A percentile compares a stretch with the other conserved stretches of the same genome.
Conservation (phyloP, 129 eudicot species). For the Saposhnikovia divaricata region DNA sequence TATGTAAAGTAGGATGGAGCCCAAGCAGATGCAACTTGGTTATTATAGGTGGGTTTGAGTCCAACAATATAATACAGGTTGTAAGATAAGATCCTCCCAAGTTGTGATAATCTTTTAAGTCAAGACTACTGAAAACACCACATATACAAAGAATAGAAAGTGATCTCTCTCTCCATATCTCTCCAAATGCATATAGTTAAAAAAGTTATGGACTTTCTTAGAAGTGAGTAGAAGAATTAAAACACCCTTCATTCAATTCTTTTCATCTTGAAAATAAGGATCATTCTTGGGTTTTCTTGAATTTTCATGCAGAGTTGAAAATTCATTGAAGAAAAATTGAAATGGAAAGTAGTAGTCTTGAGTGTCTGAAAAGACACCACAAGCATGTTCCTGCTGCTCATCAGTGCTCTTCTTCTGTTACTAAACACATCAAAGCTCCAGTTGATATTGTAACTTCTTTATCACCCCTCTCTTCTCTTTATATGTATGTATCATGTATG, state of each 20-base stretch:
- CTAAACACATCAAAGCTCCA: constrained; percentile 67
- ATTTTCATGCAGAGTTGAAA: not conserved
- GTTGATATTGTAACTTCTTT: constrained; percentile 39
- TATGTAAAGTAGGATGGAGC: not conserved
- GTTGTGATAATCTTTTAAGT: not conserved
- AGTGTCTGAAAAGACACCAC: constrained; percentile 41
- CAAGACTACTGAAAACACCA: not conserved
- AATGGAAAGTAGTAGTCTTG: constrained; percentile 27
- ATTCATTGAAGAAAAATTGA: not conserved
- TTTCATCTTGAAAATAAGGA: too few relatives aligned
- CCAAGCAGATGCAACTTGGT: not conserved
- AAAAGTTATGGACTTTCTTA: not conserved
- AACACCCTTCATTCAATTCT: not conserved
- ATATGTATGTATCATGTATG: not conserved
- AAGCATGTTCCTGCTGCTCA: constrained; percentile 20
- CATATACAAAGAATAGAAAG: not conserved
- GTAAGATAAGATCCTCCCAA: not conserved
- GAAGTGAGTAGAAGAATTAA: not conserved
- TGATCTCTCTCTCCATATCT: not conserved
- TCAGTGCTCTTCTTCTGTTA: constrained; percentile 60
- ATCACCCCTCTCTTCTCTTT: not conserved
- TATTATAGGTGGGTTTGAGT: not conserved
- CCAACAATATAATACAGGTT: not conserved
- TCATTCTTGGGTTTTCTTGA: not conserved
- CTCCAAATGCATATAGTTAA: too few relatives aligned